Percentiles rank a stretch among this genome's conserved stretches.
These are phyloP conservation scores for Pyricularia pennisetigena DNA, from an alignment of 2,329 filamentous ascomycete genomes.

Conservation along the genomic window DNA sequence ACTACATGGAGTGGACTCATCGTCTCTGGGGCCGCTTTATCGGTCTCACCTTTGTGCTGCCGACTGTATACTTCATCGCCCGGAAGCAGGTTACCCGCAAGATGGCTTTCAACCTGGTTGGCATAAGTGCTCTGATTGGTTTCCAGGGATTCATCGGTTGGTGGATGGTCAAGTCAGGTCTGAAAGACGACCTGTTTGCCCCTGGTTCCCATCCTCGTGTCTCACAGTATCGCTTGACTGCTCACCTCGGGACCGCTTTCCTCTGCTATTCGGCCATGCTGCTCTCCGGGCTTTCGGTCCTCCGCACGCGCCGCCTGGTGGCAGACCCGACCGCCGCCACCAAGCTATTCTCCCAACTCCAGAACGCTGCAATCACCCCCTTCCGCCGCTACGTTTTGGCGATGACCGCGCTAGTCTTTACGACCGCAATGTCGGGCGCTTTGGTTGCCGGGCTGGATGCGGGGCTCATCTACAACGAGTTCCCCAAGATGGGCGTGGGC, in stretches of 20 bases:
- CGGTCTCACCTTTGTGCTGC: slow-evolving; percentile 79
- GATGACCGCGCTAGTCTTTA: slow-evolving; percentile 69
- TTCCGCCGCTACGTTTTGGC: slow-evolving; percentile 67
- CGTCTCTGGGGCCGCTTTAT: slow-evolving; percentile 89
- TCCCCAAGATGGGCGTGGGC: slow-evolving; percentile 86
- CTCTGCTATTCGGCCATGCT: slow-evolving; percentile 93
- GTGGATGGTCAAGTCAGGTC: slow-evolving; percentile 99
- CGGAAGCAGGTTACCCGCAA: slow-evolving; percentile 65
- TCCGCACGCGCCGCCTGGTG: slow-evolving; percentile 67
- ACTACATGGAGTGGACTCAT: slow-evolving; percentile 99
- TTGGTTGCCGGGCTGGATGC: slow-evolving; percentile 93
- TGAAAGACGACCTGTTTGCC: slow-evolving; percentile 92
- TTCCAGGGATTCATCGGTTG: slow-evolving; percentile 94
- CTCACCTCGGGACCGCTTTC: slow-evolving; percentile 86
- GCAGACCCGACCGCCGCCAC: slow-evolving; percentile 54
- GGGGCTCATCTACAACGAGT: slow-evolving; percentile 97
- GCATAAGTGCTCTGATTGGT: slow-evolving; percentile 82
- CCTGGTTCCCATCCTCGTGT: slow-evolving; percentile 86
- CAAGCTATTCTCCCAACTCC: slow-evolving; percentile 50
- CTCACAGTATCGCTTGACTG: slow-evolving; percentile 84
- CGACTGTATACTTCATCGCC: slow-evolving; percentile 79
- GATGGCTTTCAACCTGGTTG: slow-evolving; percentile 69
- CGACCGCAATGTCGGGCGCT: slow-evolving; percentile 86
- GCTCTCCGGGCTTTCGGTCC: slow-evolving; percentile 72
- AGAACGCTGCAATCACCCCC: slow-evolving; percentile 54